Base-by-base conservation (phyloP, 805 yeast species). In the Sugiyamaella lignohabitans region DNA sequence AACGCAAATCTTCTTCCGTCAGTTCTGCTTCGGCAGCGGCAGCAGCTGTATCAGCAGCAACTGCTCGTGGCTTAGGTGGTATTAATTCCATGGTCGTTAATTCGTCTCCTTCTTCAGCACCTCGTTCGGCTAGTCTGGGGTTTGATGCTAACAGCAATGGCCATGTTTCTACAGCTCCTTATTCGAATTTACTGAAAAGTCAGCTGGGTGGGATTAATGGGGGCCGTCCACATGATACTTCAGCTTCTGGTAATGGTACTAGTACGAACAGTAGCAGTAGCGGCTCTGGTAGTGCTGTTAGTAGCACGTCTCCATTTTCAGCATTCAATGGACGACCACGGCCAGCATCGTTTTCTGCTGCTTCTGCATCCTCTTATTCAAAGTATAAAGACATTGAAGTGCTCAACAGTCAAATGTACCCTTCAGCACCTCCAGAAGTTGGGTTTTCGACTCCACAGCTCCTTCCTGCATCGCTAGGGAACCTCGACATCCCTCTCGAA, bases 371-470 rank as follows among this genome's bases (percentile, higher is more conserved):
- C 4, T 75, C 85, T 0, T 82, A 83, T 57, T 71, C 82, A 1
- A 74, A 74, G n/a, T 56, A 64, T 24, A 70, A 72, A 51, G 82
- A 76, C 40, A 37, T 59, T 2, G 63, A 50, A 16, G 52, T 47
- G 40, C 35, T 47, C 47, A 22, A 42, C 43, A 2, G 45, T 19
- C 46, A 48, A 37, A 44, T 42, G 43, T 51, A 54, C 46, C 52
- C 51, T 17, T 38, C 50, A 11, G 67, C 75, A 0, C 88, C 89
- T 1, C 74, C 73, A 38, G 87, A 84, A 57, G 88, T 84, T 21
- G 85, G 82, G 1, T 86, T 84, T 59, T 78, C 94, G 1, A 84
- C 94, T 1, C 96, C 95, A 2, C 95, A 87, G 61, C 58, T 79
- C 39, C 58, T 71, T 10, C 80, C 83, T 1, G 66, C 68, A 17